Evolutionary conservation across 1,139 yeast genomes (phyloP).

Genomic region (Candida tetrigidarum): DNA sequence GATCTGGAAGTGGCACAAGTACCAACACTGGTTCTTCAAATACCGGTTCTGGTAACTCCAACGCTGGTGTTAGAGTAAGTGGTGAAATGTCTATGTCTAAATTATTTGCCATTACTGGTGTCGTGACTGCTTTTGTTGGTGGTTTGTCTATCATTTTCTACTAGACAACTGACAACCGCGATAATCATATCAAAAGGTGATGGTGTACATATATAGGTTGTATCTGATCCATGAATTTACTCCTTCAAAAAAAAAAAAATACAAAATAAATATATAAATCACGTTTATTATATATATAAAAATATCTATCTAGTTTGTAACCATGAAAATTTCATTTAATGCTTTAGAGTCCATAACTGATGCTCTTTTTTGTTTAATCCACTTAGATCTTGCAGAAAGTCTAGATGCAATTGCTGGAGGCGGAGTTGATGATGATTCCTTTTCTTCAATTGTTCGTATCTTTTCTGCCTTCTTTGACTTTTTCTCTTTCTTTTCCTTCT

Average conservation of each 20-base stretch:
- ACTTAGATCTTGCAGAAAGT: conserved; percentile 78
- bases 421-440: conserved; percentile 19
- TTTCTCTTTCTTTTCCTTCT: conserved; percentile 16
- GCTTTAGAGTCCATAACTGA: conserved; percentile 90
- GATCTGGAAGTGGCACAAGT: conserved; percentile 25
- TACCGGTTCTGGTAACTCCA: conserved; percentile 14
- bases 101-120: conserved; percentile 28
- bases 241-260: not conserved
- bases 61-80: not conserved
- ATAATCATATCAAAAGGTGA: too few species aligned
- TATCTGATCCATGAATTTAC: too few species aligned
- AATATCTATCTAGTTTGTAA: conserved; percentile 42
- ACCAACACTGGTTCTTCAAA: conserved; percentile 24
- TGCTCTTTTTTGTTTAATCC: conserved; percentile 88
- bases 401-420: conserved; percentile 54
- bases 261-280: conserved; percentile 1
- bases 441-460: conserved; percentile 15
- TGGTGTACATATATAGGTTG: too few species aligned
- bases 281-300: not conserved
- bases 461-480: conserved; percentile 26
- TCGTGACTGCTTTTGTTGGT: conserved; percentile 41
- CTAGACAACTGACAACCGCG: not conserved
- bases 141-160: conserved; percentile 40
- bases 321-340: conserved; percentile 91
- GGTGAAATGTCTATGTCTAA: conserved; percentile 3